Conservation (phyloP, 1,139 yeast genomes). For the Blastobotrys malaysiensis region DNA sequence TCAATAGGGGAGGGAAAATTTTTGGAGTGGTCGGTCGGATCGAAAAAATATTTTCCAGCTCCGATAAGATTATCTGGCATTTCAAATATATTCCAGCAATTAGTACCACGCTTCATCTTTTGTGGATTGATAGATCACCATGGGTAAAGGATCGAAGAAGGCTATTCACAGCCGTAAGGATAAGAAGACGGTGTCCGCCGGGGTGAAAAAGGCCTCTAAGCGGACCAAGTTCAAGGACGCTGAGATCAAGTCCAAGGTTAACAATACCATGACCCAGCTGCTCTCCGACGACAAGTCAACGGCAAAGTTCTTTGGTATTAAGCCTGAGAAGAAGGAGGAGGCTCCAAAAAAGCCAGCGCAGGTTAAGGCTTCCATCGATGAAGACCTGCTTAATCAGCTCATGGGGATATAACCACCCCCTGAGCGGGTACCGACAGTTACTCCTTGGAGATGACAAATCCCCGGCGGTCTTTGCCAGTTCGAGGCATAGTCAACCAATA, state of each 20-base stretch:
- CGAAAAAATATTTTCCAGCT: constrained; percentile 10
- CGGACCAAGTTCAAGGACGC: neutral
- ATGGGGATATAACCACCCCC: constrained; percentile 6
- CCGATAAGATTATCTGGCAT: constrained; percentile 2
- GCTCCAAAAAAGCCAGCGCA: neutral
- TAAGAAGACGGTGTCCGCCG: neutral
- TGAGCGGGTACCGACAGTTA: neutral
- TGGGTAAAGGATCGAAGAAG: constrained; percentile 1
- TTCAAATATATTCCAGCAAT: neutral
- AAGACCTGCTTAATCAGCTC: constrained; percentile 11
- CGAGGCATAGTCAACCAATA: constrained; percentile 29
- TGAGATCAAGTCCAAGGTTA: constrained; percentile 1
- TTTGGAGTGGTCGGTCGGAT: neutral
- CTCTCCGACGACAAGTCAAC: constrained; percentile 1
- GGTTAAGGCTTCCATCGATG: constrained; percentile 5
- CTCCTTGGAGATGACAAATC: constrained; percentile 20
- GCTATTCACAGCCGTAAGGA: neutral
- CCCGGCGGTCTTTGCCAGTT: constrained; percentile 31
- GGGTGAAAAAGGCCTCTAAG: neutral
- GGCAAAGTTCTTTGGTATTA: constrained; percentile 7
- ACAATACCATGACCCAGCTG: constrained; percentile 8
- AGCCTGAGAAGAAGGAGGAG: neutral
- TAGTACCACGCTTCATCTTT: neutral
- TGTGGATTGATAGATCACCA: too few relatives aligned
- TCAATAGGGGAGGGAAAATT: constrained; percentile 2